phyloP scores from a whole-genome alignment of 345 rosid genomes.

The Boechera divaricarpa region DNA sequence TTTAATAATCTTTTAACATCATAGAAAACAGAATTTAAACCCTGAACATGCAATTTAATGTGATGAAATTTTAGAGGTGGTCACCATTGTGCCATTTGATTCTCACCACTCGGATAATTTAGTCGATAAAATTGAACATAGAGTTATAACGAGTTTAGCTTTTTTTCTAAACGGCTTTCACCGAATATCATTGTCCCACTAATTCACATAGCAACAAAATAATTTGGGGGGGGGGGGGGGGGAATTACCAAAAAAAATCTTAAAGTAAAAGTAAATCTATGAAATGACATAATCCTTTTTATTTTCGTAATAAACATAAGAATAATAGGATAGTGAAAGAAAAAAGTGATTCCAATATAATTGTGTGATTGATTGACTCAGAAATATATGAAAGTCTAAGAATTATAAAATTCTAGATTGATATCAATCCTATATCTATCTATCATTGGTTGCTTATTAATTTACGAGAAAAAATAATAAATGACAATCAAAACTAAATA shows the following conservation, averaged over 20 bases:
- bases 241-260: background rate
- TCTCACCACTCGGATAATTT: too few species aligned
- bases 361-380: background rate
- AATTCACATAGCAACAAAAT: too few species aligned
- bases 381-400: background rate
- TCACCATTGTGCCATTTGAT: too few species aligned
- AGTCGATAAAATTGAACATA: too few species aligned
- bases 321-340: background rate
- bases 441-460: conserved; percentile 23
- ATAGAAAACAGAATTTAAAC: too few species aligned
- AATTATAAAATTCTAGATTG: background rate
- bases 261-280: background rate
- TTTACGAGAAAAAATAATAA: background rate
- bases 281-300: background rate
- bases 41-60: too few species aligned
- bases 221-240: too few species aligned
- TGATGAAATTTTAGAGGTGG: too few species aligned
- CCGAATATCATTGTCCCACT: background rate
- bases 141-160: background rate
- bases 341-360: background rate
- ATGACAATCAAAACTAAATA: background rate
- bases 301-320: conserved; percentile 1
- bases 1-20: too few species aligned
- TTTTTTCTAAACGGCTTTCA: too few species aligned
- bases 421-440: background rate